Base-by-base conservation (phyloP, 2,329 filamentous ascomycete genomes). In the Gnomoniopsis smithogilvyi region DNA sequence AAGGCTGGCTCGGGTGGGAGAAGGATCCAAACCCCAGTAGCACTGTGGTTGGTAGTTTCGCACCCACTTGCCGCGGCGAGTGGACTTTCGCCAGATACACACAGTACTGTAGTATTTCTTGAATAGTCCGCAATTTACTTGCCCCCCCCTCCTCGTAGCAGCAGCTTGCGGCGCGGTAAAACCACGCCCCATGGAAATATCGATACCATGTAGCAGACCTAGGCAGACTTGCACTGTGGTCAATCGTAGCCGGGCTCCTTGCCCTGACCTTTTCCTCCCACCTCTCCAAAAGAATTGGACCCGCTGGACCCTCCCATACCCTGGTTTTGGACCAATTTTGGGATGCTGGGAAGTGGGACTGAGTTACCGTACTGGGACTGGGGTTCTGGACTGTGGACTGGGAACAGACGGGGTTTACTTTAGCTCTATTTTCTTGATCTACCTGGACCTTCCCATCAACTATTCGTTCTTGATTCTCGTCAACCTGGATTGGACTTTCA, bases 391-490 rank as follows among this genome's bases (percentile, higher is more conserved):
- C 46, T 41, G 54, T 51, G 55, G 45, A 22, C 43, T 51, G 57
- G 30, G 38, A 34, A 47, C 46, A 36, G 49, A 52, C 56, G 43
- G 51, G 60, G 56, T 52, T 54, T 59, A 56, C 60, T 46, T 38
- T 49, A 51, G 51, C 48, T 58, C 54, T 55, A 36, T 59, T 62
- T 56, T 59, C 56, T 60, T 62, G 56, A 62, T 60, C 53, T 56
- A 56, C 53, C 60, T 56, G 34, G 60, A 56, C 60, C 52, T 61
- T 43, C 54, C 59, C 56, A 48, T 38, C 55, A 53, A 60, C 38
- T 50, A 43, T 47, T 51, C 52, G 47, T 54, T 33, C 43, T 36
- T 47, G 26, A 24, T 48, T 33, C 45, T 55, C 30, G 26, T 55
- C 38, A n/a, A 45, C 41, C n/a, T 45, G 52, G 52, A 48, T 30